Conservation (phyloP, 768 basidiomycete genomes). For the Gyrodon lividus region DNA sequence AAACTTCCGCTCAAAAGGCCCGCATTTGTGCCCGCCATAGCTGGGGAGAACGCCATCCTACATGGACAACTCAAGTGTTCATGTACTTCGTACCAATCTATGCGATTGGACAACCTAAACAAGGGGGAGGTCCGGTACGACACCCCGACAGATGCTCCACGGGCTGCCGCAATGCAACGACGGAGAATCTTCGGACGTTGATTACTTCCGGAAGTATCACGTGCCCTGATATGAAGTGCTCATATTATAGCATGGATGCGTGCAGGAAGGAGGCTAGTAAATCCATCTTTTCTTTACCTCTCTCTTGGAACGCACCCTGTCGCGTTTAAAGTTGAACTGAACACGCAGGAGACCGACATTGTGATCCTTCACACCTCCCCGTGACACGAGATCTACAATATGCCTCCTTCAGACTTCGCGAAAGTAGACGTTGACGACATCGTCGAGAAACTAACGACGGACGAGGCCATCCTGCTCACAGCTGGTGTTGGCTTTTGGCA, state of each 20-base stretch:
- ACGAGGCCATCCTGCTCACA: constrained; percentile 70
- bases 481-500: constrained; percentile 81
- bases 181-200: constrained; percentile 5
- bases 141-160: not conserved
- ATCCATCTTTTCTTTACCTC: constrained; percentile 3
- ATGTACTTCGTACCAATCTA: too few relatives aligned
- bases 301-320: constrained; percentile 5
- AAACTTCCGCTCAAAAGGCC: too few relatives aligned
- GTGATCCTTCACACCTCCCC: not conserved
- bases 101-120: too few relatives aligned
- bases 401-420: constrained; percentile 71
- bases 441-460: constrained; percentile 64
- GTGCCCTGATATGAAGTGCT: constrained; percentile 6
- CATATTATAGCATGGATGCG: too few relatives aligned
- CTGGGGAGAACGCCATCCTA: too few relatives aligned
- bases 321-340: not conserved
- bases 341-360: not conserved
- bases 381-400: constrained; percentile 21
- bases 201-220: constrained; percentile 14
- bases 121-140: constrained; percentile 10
- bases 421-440: constrained; percentile 59
- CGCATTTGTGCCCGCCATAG: too few relatives aligned
- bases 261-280: not conserved
- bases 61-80: too few relatives aligned
- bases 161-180: not conserved